Evolutionary conservation across 2,329 filamentous ascomycete species (phyloP), one percentile per base, ranked within the genome.

Genomic region (Periglandula ipomoeae): DNA sequence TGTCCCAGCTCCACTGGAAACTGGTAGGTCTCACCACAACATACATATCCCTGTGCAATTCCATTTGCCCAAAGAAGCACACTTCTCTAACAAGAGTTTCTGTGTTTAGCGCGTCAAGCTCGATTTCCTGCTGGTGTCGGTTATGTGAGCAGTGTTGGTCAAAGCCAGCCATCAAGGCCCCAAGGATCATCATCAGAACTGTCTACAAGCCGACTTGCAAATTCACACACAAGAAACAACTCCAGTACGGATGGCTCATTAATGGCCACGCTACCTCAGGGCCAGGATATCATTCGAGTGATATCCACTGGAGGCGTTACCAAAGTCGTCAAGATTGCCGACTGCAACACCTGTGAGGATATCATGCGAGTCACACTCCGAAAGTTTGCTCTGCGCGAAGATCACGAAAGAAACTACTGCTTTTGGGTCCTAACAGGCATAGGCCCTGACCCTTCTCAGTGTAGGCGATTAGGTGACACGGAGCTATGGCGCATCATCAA

Each of bases 321-420:
- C 43, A 95, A 95, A 61, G 90, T 96, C 22, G 83, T 98, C 61
- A 93, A 93, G 65, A 89, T 97, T 56, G 85, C 89, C 55, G 87
- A 87, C 55, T 96, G 90, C 74, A 89, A 84, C 61, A 93, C 86
- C 5, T 87, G 89, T 52, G 93, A 96, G 60, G 89, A 97, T 56
- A 87, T 97, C 46, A 91, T 96, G 73, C 78, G 89, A 41, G 85
- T 88, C 52, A 95, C 93, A 0, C 70, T 97, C 40, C 82, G 85
- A 56, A 97, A 97, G 65, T 87, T 95, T 54, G 82, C 84, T 37
- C 76, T 95, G 26, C 87, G 89, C 20, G 89, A 95, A 61, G 87
- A 91, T 53, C 89, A 96, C 60, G 87, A 93, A 63, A 82, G 89
- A 59, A 95, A 94, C 61, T 97, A 95, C 69, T 96, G 90, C 71